Evolutionary conservation across 192 early-diverging fungal species (phyloP).

Genomic region (Fimicolochytrium jonesii): DNA sequence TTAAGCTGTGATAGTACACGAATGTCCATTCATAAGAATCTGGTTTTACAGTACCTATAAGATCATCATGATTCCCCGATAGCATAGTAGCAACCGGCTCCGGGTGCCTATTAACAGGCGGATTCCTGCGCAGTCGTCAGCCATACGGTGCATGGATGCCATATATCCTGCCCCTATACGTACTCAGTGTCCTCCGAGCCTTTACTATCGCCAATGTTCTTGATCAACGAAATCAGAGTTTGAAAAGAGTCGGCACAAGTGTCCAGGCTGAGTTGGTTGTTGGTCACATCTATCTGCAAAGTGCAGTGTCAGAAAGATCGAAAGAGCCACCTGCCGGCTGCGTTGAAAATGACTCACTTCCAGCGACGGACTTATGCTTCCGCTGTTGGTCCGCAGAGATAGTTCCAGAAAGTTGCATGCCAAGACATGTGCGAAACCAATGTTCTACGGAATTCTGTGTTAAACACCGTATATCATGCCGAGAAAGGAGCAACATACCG

Average conservation of each 20-base stretch:
- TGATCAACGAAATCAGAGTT: conserved; percentile 47
- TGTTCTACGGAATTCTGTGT: not conserved
- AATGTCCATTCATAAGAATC: no score
- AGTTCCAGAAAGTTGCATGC: conserved; percentile 33
- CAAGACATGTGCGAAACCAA: conserved; percentile 34
- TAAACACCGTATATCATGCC: conserved; percentile 12
- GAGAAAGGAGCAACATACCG: not conserved
- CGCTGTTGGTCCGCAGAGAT: conserved; percentile 25
- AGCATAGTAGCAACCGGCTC: no score
- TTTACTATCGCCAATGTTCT: conserved; percentile 38
- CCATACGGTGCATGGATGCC: no score
- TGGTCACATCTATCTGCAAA: conserved; percentile 51
- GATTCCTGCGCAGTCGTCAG: no score
- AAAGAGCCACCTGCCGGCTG: not conserved
- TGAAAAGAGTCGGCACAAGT: conserved; percentile 66
- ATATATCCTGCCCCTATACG: no score
- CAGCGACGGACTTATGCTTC: conserved; percentile 25
- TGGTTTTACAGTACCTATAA: no score
- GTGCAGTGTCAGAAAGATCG: conserved; percentile 32
- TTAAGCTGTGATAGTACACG: no score
- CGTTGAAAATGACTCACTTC: not conserved
- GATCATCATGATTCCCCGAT: no score
- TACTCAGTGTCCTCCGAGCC: no score
- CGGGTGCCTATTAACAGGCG: no score
- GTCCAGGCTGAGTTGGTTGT: conserved; percentile 58